Evolutionary conservation across 371 early-diverging fungal genomes (phyloP), one percentile per base, ranked within the genome.

Genomic region (Umbelopsis sp.): DNA sequence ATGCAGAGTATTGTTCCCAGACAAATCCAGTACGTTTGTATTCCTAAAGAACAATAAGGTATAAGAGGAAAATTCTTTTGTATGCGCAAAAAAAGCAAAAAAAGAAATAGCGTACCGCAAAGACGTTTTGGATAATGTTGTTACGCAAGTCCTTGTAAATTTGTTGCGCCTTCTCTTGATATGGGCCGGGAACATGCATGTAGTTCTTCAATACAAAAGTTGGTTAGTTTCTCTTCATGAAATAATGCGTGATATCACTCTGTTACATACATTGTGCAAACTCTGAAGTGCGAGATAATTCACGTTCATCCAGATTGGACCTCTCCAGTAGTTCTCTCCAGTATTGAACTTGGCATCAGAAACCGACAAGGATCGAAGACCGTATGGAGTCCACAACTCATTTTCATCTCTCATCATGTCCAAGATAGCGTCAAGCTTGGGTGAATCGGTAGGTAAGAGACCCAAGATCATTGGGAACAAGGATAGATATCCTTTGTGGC

Each of bases 261-360:
- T 37, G 29, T 29, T 1, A 44, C 75, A 71, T 80, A 89, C 89
- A 45, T 81, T 87, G 75, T 93, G 77, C 57, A 98, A 79, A 37
- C 92, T 83, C 44, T 88, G 84, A 38, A 97, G 76, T 0, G 90
- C 88, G 62, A 98, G 76, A 75, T 95, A 98, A 76, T 97, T 96
- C 68, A 95, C 81, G 69, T 97, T 96, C 69, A 97, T 87, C 98
- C 98, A 98, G 45, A 97, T 89, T 2, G 97, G 95, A 3, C 97
- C 98, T 45, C 93, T 84, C 98, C 97, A 98, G 74, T 97, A 97
- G 73, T 94, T 91, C 76, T 98, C 98, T 57, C 90, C 94, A 1
- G 88, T 88, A 7, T 87, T 89, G 75, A 90, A 97, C 52, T 77
- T 89, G 25, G 78, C 77, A 74, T 96, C 94, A 8, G 82, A 79